These are phyloP conservation scores for Ogataea paradorogensis DNA, from an alignment of 805 yeast species.

Conservation along the genomic window DNA sequence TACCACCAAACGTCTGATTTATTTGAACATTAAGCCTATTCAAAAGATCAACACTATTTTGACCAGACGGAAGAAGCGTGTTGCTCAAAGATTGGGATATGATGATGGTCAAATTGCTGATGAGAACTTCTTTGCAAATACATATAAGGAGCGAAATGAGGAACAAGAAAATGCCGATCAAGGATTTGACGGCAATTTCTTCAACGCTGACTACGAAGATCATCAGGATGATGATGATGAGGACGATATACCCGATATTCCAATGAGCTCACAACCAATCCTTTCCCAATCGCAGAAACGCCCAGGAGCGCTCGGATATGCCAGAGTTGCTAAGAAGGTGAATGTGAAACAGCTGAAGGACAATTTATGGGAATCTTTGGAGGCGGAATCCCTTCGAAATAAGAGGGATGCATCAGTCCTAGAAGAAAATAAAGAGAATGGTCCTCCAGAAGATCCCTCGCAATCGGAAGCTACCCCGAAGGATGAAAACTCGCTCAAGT, in stretches of 20 bases:
- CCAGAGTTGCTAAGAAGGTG: conserved; percentile 47
- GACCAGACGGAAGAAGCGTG: conserved; percentile 22
- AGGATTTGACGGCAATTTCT: conserved; percentile 13
- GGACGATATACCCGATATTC: conserved; percentile 27
- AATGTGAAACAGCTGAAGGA: conserved; percentile 46
- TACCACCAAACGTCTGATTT: conserved; percentile 46
- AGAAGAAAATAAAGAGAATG: conserved; percentile 20
- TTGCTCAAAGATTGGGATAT: conserved; percentile 14
- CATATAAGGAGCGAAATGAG: conserved; percentile 36
- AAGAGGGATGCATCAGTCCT: conserved; percentile 33
- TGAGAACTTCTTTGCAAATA: conserved; percentile 50
- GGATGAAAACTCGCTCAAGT: conserved; percentile 21
- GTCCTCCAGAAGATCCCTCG: conserved; percentile 2
- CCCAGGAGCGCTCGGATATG: conserved; percentile 36
- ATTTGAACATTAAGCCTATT: conserved; percentile 44
- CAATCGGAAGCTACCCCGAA: conserved; percentile 6
- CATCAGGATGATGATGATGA: conserved; percentile 37
- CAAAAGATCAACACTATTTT: conserved; percentile 30
- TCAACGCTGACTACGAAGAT: conserved; percentile 34
- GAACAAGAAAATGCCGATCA: conserved; percentile 9
- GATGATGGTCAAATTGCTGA: conserved; percentile 42
- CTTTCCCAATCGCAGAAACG: conserved; percentile 19
- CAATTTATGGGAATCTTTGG: conserved; percentile 43
- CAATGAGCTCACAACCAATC: conserved; percentile 21
- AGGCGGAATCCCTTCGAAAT: conserved; percentile 21